These are phyloP conservation scores for Phialocephala sp. DNA, from an alignment of 2,329 filamentous ascomycete genomes.

Conservation along the genomic window DNA sequence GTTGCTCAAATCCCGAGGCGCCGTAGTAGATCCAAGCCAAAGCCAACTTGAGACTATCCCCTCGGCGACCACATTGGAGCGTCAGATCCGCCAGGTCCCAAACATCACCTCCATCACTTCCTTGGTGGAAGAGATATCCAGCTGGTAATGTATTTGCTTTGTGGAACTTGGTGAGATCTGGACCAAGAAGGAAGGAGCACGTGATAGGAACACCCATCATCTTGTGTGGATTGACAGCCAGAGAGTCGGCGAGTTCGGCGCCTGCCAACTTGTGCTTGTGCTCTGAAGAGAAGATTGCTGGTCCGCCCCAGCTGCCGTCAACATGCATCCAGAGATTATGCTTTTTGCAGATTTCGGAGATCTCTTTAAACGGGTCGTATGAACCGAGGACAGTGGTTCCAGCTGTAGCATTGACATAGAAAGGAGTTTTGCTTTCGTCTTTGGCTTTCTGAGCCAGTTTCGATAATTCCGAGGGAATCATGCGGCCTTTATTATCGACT, in stretches of 20 bases:
- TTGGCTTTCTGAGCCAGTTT: constrained; percentile 66
- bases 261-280: constrained; percentile 72
- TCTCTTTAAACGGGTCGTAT: constrained; percentile 78
- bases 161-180: constrained; percentile 79
- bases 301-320: constrained; percentile 90
- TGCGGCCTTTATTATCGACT: constrained; percentile 74
- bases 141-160: constrained; percentile 84
- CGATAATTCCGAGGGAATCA: constrained; percentile 71
- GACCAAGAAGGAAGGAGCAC: constrained; percentile 84
- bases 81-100: constrained; percentile 94
- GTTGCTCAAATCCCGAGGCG: constrained; percentile 69
- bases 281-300: constrained; percentile 75
- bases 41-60: constrained; percentile 85
- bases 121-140: constrained; percentile 79
- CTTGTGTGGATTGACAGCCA: constrained; percentile 95
- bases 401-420: constrained; percentile 95
- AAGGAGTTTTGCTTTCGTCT: constrained; percentile 74
- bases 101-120: constrained; percentile 61
- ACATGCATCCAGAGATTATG: constrained; percentile 90
- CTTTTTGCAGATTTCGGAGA: constrained; percentile 72
- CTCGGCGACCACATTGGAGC: constrained; percentile 87
- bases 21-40: constrained; percentile 92
- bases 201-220: constrained; percentile 93
- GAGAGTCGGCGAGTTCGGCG: constrained; percentile 74
- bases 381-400: constrained; percentile 93